phyloP scores from a whole-genome alignment of 805 yeast genomes.

The Starmerella stigmatis region DNA sequence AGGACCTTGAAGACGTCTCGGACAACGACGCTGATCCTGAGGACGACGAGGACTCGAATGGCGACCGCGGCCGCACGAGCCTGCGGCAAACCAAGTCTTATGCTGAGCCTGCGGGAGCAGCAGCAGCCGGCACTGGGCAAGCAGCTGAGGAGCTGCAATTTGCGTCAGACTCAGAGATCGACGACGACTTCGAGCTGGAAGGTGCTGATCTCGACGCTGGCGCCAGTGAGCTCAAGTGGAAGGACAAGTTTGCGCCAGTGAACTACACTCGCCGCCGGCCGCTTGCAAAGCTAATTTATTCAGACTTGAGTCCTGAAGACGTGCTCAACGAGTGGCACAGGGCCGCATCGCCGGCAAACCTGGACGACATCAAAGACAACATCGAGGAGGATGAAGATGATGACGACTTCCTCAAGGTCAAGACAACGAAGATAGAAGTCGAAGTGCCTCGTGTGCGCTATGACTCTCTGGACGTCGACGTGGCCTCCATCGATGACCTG shows the following conservation, averaged over 20 bases:
- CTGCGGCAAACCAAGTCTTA: slow-evolving; percentile 20
- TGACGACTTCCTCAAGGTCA: slow-evolving; percentile 29
- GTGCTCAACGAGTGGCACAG: slow-evolving; percentile 26
- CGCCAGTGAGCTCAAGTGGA: slow-evolving; percentile 29
- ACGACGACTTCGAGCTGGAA: slow-evolving; percentile 19
- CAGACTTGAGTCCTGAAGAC: slow-evolving; percentile 59
- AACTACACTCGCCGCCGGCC: slow-evolving; percentile 58
- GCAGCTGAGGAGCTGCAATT: slow-evolving; percentile 3
- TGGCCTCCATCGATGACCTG: slow-evolving; percentile 19
- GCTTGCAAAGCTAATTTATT: slow-evolving; percentile 66
- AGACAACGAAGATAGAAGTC: slow-evolving; percentile 12
- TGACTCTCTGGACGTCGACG: slow-evolving; percentile 22
- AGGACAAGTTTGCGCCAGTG: slow-evolving; percentile 39
- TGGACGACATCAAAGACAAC: slow-evolving; percentile 25
- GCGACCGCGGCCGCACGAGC: slow-evolving; percentile 30
- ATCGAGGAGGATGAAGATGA: slow-evolving; percentile 27
- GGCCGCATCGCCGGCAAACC: slow-evolving; percentile 20
- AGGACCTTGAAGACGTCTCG: slow-evolving; percentile 35
- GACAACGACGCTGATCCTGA: slow-evolving; percentile 31
- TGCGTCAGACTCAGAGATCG: slow-evolving; percentile 23
- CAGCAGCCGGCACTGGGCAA: slow-evolving; percentile 1
- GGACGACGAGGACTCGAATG: slow-evolving; percentile 38
- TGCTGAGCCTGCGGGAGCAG: slow-evolving; percentile 2
- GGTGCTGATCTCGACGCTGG: slow-evolving; percentile 20
- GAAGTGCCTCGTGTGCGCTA: slow-evolving; percentile 25